Evolutionary conservation across 805 yeast species (phyloP), one percentile per base, ranked within the genome.

Genomic region (Sugiyamaella marilandica): DNA sequence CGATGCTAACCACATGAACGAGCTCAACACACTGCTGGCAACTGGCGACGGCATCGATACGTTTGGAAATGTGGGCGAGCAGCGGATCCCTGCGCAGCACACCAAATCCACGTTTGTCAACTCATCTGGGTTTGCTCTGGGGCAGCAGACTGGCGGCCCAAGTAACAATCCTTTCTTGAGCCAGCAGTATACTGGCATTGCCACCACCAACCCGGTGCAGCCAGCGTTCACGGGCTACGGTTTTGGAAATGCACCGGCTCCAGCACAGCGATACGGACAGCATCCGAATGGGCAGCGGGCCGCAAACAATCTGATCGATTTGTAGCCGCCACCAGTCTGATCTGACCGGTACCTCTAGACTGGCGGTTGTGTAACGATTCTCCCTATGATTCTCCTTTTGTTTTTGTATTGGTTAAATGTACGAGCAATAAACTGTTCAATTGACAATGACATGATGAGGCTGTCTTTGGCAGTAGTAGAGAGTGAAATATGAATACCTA

Each of bases 221-320:
- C 91, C 96, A 5, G 83, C 94, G 2, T 84, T 86, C 64, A 91
- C 98, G 1, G 98, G 98, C 2, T 90, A 82, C 65, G 98, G 98
- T 0, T 91, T 91, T 70, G 97, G 97, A 47, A 91, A 90, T 61
- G 88, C 83, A 57, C 70, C 68, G 31, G 69, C 65, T 24, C 60
- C 63, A 18, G 59, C 50, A 35, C 64, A 58, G 47, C 55, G 52
- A 41, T 47, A 49, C 29, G 55, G 52, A 33, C 59, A 55, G 49
- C 56, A 56, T 47, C 58, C 48, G 34, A 51, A 56, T 31, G 49
- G 48, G 18, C 37, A 52, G 36, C 44, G 37, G 11, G 49, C 49
- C 33, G 9, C 31, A 49, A 58, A 62, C 49, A 65, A 59, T 48
- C 58, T 67, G 52, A 66, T 67, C 48, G 70, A 67, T 47, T 41